Evolutionary conservation across 768 basidiomycete species (phyloP), one percentile per base, ranked within the genome.

Genomic region (Boletus rufocinnamomeus): DNA sequence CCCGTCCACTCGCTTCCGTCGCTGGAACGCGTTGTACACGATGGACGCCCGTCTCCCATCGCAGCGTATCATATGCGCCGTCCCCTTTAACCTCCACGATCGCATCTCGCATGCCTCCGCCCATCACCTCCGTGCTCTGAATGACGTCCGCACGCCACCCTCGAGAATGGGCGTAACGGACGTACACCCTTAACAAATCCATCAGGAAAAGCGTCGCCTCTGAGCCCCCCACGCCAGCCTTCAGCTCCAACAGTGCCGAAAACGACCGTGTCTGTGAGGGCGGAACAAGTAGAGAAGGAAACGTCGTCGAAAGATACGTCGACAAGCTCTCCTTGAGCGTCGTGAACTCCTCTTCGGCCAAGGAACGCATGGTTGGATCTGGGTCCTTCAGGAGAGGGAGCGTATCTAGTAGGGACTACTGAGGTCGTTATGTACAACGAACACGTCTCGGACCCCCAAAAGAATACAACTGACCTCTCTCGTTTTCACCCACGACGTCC

Each of bases 1-100:
- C 84, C 50, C 96, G 78, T 6, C 96, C 96, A 58, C 84, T 86
- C 2, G 88, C 78, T 65, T 98, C 96, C 4, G 95, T 98, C 10
- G 85, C 85, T 1, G 97, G 97, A 1, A 98, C 91, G 43, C 97
- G 75, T 75, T 98, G 96, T 0, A 99, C 94, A 3, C 97, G 81
- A 75, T 98, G 97, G 0, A 99, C 94, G 3, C 97, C 97, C 58
- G 90, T 94, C 73, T 99, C 97, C 86, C 89, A 95, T 38, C 87
- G 77, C 53, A 98, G 71, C 1, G 77, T 73, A 58, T 95, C 95
- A 64, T 91, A 98, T 11, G 85, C 86, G 0, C 89, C 88, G 2
- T 81, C 74, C 0, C 93, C 92, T 59, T 87, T 86, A 14, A 95
- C 76, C 67, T 95, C 93, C 10, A 94, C 72, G 21, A 89, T 82